Evolutionary conservation across 2,329 filamentous ascomycete genomes (phyloP).

Genomic region (Phyllosticta capitalensis): DNA sequence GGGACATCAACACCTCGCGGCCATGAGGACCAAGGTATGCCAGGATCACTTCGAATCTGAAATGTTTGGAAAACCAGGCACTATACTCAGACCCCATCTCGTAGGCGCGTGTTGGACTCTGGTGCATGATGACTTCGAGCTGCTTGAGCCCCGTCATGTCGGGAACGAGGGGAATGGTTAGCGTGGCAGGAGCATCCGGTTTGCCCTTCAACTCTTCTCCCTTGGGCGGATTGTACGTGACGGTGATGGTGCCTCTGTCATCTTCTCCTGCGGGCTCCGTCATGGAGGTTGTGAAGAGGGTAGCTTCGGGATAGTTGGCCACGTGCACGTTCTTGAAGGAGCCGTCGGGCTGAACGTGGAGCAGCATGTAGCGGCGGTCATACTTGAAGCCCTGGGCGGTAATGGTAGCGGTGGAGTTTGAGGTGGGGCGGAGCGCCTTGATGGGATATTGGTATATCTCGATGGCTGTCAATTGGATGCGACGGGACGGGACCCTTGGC

Average conservation of each 20-base stretch:
- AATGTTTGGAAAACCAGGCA: constrained; percentile 35
- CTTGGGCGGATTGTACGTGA: constrained; percentile 31
- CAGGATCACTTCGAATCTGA: constrained; percentile 34
- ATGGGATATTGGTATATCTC: constrained; percentile 40
- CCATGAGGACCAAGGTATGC: constrained; percentile 34
- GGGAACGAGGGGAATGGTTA: constrained; percentile 34
- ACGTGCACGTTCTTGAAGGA: constrained; percentile 32
- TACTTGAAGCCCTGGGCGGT: constrained; percentile 37
- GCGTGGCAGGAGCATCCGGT: constrained; percentile 15
- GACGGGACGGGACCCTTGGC: not conserved
- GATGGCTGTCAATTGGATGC: not conserved
- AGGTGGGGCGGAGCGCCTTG: constrained; percentile 35
- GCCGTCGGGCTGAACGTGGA: constrained; percentile 11
- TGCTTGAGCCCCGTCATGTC: constrained; percentile 24
- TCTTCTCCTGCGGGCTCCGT: constrained; percentile 19
- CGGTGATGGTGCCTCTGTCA: constrained; percentile 20
- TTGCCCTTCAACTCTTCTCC: constrained; percentile 13
- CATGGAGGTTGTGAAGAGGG: constrained; percentile 17
- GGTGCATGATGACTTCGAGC: constrained; percentile 36
- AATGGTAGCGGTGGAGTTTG: constrained; percentile 28
- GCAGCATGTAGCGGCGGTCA: constrained; percentile 26
- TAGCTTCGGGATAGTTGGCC: constrained; percentile 4
- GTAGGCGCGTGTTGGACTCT: constrained; percentile 32
- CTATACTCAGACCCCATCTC: constrained; percentile 34
- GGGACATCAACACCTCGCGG: constrained; percentile 31